A percentile compares a stretch with the other conserved stretches of the same genome.
phyloP scores from a whole-genome alignment of 1,139 yeast species.

The Candida sp. region DNA sequence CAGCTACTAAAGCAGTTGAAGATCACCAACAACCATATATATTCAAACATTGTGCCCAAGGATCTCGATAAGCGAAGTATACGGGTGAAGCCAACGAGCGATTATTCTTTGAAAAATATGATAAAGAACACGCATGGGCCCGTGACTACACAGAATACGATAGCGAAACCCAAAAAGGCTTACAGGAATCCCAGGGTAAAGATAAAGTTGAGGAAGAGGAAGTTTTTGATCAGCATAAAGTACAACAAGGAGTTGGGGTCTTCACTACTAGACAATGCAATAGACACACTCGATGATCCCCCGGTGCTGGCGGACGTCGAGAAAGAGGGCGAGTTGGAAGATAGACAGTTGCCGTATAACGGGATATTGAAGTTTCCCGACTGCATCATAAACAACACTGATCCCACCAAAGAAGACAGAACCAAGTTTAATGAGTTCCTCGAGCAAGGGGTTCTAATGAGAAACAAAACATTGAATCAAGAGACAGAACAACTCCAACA shows the following conservation, averaged over 20 bases:
- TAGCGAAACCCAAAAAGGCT: neutral
- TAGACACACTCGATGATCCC: no score
- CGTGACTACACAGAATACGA: neutral
- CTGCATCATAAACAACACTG: constrained; percentile 63
- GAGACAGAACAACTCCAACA: neutral
- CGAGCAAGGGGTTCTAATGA: constrained; percentile 27
- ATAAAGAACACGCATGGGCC: constrained; percentile 12
- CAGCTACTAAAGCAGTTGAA: constrained; percentile 29
- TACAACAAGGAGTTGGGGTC: neutral
- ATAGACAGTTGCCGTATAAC: constrained; percentile 59
- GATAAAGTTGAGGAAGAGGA: neutral
- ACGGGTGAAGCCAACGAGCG: constrained; percentile 17
- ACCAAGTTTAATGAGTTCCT: constrained; percentile 42
- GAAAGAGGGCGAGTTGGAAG: neutral
- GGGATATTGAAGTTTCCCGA: constrained; percentile 66
- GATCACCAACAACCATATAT: constrained; percentile 30
- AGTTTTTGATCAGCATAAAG: neutral
- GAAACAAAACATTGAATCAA: constrained; percentile 10
- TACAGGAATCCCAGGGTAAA: neutral
- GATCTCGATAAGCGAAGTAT: constrained; percentile 25
- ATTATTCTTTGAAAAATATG: constrained; percentile 19
- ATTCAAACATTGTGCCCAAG: constrained; percentile 22
- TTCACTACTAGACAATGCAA: neutral
- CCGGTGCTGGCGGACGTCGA: no score
- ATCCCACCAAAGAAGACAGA: constrained; percentile 60